Evolutionary conservation across 1,139 yeast genomes (phyloP), one percentile per base, ranked within the genome.

Genomic region (Zygoascus sp.): DNA sequence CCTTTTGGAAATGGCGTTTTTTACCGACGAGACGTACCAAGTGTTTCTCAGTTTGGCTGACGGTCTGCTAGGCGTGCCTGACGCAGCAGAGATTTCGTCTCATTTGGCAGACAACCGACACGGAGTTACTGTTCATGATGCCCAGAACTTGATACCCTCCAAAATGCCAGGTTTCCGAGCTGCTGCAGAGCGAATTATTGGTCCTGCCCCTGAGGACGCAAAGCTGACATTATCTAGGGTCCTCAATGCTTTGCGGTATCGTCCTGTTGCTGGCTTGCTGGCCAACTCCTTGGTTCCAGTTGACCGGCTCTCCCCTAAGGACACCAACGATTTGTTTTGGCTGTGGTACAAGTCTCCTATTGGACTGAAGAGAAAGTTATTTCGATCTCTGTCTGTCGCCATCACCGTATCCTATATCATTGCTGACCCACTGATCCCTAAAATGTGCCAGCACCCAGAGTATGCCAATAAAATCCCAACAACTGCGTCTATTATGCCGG

Each of bases 101-200:
- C 42, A 28, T 20, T 44, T 49, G 19, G 28, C 47, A 3, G 17
- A 42, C 17, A 48, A 48, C 22, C 37, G 40, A 25, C 44, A 42
- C 23, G 40, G 40, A 13, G 46, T 46, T 11, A 36, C 50, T n/a
- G 47, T 46, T n/a, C 53, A 51, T 10, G 48, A 54, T 20, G 40
- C 51, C 13, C 58, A 47, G 47, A 40, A 38, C 48, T 42, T 45
- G 56, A 45, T 43, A 53, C 58, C 53, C 49, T 57, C 50, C 56
- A 51, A 43, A 53, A 48, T 58, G 48, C 65, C 70, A 53, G 62
- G 47, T 21, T 56, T 51, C 44, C 40, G 46, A 15, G 47, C 39
- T 16, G 15, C 34, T 2, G 47, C 50, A 11, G 42, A 41, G 21
- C 17, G 39, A 10, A 19, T 52, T n/a, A 6, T 57, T 15, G 16